Evolutionary conservation across 2,329 filamentous ascomycete species (phyloP).

Genomic region (Bipolaris bicolor): DNA sequence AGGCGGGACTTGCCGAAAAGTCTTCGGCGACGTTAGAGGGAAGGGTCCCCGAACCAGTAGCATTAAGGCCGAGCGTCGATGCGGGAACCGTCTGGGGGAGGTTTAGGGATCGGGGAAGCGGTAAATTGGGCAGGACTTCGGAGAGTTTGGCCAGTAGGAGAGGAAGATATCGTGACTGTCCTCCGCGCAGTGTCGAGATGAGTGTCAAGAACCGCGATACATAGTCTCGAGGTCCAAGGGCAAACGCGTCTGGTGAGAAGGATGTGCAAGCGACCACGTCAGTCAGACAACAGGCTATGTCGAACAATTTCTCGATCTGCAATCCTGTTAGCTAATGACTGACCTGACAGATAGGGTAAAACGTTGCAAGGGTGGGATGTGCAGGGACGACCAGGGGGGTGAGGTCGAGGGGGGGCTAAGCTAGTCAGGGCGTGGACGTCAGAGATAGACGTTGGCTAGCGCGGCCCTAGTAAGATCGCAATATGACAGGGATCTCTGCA

Average conservation of each 20-base stretch:
- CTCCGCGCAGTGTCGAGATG: constrained; percentile 73
- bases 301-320: constrained; percentile 79
- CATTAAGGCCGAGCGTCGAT: constrained; percentile 36
- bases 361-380: constrained; percentile 17
- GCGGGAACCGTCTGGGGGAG: constrained; percentile 36
- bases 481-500: constrained; percentile 30
- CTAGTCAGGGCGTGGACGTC: constrained; percentile 31
- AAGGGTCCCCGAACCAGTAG: constrained; percentile 32
- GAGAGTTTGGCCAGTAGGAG: constrained; percentile 77
- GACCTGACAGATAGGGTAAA: constrained; percentile 25
- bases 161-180: constrained; percentile 77
- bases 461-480: constrained; percentile 29
- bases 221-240: constrained; percentile 68
- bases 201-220: constrained; percentile 71
- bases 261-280: constrained; percentile 72
- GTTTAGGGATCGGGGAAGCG: constrained; percentile 45
- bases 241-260: constrained; percentile 63
- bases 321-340: constrained; percentile 32
- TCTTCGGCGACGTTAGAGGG: constrained; percentile 42
- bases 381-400: constrained; percentile 19
- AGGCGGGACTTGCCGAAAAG: constrained; percentile 31
- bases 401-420: constrained; percentile 10
- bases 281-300: constrained; percentile 74
- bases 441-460: constrained; percentile 39
- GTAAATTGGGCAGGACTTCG: constrained; percentile 66